A percentile compares a stretch with the other conserved stretches of the same genome.
Evolutionary conservation across 371 early-diverging fungal genomes (phyloP).

Genomic region (Mucor mucedo): DNA sequence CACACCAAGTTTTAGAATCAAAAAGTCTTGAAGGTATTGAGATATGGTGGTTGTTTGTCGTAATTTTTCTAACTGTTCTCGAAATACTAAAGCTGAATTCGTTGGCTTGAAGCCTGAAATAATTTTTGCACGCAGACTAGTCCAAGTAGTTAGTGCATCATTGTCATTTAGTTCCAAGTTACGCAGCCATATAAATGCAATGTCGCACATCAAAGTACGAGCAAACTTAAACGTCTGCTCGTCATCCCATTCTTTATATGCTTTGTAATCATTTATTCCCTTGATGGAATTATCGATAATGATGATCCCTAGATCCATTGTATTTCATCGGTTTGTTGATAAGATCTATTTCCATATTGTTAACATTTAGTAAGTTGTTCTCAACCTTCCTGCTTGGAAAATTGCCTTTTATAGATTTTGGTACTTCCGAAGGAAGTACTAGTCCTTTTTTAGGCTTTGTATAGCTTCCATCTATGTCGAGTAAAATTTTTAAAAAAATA

Average conservation of each 20-base stretch:
- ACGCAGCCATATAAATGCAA: not conserved
- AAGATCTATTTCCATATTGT: not conserved
- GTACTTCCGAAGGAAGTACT: no score
- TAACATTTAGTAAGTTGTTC: no score
- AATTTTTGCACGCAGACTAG: not conserved
- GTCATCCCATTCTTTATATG: not conserved
- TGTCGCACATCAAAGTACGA: not conserved
- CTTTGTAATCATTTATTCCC: not conserved
- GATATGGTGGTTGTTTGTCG: not conserved
- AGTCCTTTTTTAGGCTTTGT: no score
- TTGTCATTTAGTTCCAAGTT: not conserved
- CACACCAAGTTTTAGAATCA: not conserved
- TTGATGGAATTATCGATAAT: not conserved
- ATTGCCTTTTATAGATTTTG: no score
- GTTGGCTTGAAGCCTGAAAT: not conserved
- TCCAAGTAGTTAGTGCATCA: not conserved
- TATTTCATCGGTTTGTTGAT: not conserved
- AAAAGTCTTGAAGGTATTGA: constrained; percentile 5
- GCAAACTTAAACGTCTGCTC: not conserved
- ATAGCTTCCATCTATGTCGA: no score
- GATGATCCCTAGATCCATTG: not conserved
- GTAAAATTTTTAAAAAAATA: no score
- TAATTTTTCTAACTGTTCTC: not conserved
- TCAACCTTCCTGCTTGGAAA: no score
- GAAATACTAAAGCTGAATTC: not conserved